Percentiles rank a stretch among this genome's conserved stretches.
Conservation (phyloP, 2,329 filamentous ascomycete species). For the Macrophomina tecta region DNA sequence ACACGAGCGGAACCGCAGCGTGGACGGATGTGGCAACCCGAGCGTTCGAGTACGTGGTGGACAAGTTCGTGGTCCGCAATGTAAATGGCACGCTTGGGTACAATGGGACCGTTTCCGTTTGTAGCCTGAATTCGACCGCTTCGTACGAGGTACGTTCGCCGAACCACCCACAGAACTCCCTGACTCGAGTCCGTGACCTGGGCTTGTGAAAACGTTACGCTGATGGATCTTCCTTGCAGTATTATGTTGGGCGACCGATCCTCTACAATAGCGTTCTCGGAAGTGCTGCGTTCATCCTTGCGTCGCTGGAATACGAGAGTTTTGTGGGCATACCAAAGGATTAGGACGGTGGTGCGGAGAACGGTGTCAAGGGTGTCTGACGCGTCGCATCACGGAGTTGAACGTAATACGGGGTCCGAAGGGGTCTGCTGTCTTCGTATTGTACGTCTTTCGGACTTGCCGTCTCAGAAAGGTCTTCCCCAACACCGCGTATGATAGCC, state of each 20-base stretch:
- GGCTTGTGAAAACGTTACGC: not conserved
- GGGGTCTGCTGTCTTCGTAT: no score
- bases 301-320: conserved; percentile 35
- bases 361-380: not conserved
- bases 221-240: conserved; percentile 37
- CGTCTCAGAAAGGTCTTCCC: no score
- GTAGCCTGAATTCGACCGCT: conserved; percentile 36
- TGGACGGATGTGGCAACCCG: conserved; percentile 50
- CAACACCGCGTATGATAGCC: no score
- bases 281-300: conserved; percentile 36
- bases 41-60: conserved; percentile 52
- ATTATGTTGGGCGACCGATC: conserved; percentile 51
- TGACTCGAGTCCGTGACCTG: not conserved
- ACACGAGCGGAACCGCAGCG: conserved; percentile 30
- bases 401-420: no score
- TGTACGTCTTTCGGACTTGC: no score
- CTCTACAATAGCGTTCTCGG: conserved; percentile 35
- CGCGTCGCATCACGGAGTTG: no score
- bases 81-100: conserved; percentile 41
- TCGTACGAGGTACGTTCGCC: conserved; percentile 35
- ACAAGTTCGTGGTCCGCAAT: conserved; percentile 55
- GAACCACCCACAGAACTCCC: not conserved
- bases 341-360: not conserved
- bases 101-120: conserved; percentile 40
- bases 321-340: not conserved